phyloP scores from a whole-genome alignment of 2,329 filamentous ascomycete species.

The Scytalidium sp. region DNA sequence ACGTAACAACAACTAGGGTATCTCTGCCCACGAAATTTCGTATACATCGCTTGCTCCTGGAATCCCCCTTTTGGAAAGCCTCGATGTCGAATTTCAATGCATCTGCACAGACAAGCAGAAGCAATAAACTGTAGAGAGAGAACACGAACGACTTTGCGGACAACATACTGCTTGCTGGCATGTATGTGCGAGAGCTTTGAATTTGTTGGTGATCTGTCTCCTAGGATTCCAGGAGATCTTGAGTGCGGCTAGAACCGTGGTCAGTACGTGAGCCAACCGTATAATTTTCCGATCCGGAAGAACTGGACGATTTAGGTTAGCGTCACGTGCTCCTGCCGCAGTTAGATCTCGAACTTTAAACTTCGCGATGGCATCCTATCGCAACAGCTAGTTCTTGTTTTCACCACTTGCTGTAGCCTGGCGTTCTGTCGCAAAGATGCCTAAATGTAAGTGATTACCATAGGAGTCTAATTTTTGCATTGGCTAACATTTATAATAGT shows the following conservation, averaged over 20 bases:
- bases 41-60: conserved; percentile 80
- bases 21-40: conserved; percentile 93
- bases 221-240: not conserved
- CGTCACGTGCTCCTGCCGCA: not conserved
- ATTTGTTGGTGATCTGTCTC: not conserved
- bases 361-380: not conserved
- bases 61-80: conserved; percentile 62
- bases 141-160: conserved; percentile 51
- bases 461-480: conserved; percentile 5
- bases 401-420: not conserved
- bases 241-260: not conserved
- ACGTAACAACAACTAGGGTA: conserved; percentile 92
- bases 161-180: conserved; percentile 40
- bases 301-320: not conserved
- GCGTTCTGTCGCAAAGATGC: conserved; percentile 57
- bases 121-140: conserved; percentile 54
- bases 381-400: not conserved
- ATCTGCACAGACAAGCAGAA: conserved; percentile 50
- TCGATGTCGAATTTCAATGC: conserved; percentile 93
- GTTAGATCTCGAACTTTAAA: not conserved
- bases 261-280: not conserved
- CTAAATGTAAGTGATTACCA: conserved; percentile 69
- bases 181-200: not conserved
- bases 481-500: conserved; percentile 49
- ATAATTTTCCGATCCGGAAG: conserved; percentile 1